Percentiles rank a stretch among this genome's conserved stretches.
These are phyloP conservation scores for Chamaenerion angustifolium DNA, from an alignment of 345 rosid genomes.

Conservation along the genomic window DNA sequence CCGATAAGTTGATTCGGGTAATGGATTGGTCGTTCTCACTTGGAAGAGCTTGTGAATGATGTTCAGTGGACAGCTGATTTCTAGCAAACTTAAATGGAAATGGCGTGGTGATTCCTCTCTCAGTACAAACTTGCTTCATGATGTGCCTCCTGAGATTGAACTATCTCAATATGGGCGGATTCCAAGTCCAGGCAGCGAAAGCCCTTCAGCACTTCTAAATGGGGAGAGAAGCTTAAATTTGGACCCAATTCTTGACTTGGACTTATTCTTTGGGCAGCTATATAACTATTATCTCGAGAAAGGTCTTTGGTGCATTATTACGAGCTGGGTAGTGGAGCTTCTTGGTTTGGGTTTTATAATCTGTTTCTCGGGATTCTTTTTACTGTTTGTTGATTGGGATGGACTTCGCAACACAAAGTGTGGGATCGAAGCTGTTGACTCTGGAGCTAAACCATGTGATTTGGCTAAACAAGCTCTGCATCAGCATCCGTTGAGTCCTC, in stretches of 20 bases:
- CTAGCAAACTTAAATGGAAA: slow-evolving; percentile 54
- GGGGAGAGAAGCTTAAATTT: slow-evolving; percentile 63
- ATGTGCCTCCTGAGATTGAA: slow-evolving; percentile 80
- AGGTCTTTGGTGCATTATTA: slow-evolving; percentile 91
- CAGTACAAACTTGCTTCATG: slow-evolving; percentile 59
- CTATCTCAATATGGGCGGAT: slow-evolving; percentile 68
- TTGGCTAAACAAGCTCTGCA: slow-evolving; percentile 88
- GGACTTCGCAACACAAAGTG: slow-evolving; percentile 97
- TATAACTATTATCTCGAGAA: slow-evolving; percentile 91
- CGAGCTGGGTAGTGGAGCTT: slow-evolving; percentile 93
- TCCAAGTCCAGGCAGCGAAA: slow-evolving; percentile 91
- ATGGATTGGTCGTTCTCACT: slow-evolving; percentile 68
- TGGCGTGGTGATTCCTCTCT: slow-evolving; percentile 61
- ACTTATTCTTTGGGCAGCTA: slow-evolving; percentile 80
- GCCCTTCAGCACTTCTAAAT: slow-evolving; percentile 88
- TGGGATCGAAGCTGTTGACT: slow-evolving; percentile 97
- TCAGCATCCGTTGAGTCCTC: slow-evolving; percentile 75
- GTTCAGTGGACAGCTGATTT: slow-evolving; percentile 47
- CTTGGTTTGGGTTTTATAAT: slow-evolving; percentile 80
- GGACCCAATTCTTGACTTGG: slow-evolving; percentile 83
- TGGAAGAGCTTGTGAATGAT: slow-evolving; percentile 51
- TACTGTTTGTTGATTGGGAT: slow-evolving; percentile 88
- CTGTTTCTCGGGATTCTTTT: slow-evolving; percentile 88
- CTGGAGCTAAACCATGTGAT: slow-evolving; percentile 93
- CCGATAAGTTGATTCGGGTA: slow-evolving; percentile 25